Evolutionary conservation across 1,284 basidiomycete genomes (phyloP).

Genomic region (Thecaphora frezii): DNA sequence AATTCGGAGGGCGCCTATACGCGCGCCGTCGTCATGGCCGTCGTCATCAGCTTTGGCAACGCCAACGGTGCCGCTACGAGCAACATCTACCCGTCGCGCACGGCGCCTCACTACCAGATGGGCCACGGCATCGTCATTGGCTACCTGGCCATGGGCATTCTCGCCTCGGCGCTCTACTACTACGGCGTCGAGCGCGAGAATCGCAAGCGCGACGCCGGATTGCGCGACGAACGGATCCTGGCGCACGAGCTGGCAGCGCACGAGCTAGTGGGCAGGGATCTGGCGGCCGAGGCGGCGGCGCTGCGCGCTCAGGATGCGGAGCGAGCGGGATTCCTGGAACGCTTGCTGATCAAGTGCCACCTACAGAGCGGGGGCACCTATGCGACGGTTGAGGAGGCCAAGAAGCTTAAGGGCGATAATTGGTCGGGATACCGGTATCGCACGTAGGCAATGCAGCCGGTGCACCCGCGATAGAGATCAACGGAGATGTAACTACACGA

Average conservation of each 20-base stretch:
- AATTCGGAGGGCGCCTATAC: slow-evolving; percentile 76
- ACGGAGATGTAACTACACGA: too few relatives aligned
- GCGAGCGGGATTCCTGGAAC: slow-evolving; percentile 10
- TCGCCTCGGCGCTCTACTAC: slow-evolving; percentile 64
- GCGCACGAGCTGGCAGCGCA: slow-evolving; percentile 15
- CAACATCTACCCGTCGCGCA: slow-evolving; percentile 69
- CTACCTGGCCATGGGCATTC: slow-evolving; percentile 70
- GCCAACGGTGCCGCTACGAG: slow-evolving; percentile 67
- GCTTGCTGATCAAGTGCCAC: slow-evolving; percentile 14
- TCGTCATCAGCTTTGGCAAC: slow-evolving; percentile 55
- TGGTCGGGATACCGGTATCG: slow-evolving; percentile 19
- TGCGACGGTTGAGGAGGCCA: slow-evolving; percentile 37
- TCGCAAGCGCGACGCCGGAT: slow-evolving; percentile 67
- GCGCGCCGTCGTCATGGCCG: slow-evolving; percentile 69
- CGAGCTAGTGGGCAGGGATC: slow-evolving; percentile 15
- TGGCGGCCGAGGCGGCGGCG: slow-evolving; percentile 18
- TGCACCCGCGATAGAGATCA: too few relatives aligned
- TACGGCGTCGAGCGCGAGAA: slow-evolving; percentile 68
- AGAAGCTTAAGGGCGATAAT: slow-evolving; percentile 41
- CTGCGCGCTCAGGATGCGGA: slow-evolving; percentile 17
- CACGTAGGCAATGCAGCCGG: not conserved
- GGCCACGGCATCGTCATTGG: slow-evolving; percentile 71
- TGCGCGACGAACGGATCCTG: slow-evolving; percentile 69
- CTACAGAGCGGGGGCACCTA: slow-evolving; percentile 39
- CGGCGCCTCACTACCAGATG: slow-evolving; percentile 71